A percentile compares a stretch with the other conserved stretches of the same genome.
Evolutionary conservation across 202 grass and related monocot species (phyloP).

Genomic region (Schoenoplectus triqueter): DNA sequence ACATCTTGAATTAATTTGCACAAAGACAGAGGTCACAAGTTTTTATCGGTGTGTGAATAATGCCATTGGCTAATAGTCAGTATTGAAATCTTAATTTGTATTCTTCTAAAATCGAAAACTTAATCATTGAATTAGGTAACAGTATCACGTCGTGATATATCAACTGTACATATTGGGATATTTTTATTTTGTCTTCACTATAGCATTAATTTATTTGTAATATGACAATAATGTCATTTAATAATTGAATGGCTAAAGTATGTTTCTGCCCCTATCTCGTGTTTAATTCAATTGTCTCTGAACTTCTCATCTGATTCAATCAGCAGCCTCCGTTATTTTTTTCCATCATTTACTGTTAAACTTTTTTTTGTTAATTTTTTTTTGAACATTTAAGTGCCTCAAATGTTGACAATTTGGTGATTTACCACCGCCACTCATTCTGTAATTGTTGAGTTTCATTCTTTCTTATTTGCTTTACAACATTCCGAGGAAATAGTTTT

Average conservation of each 20-base stretch:
- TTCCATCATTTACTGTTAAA: too few relatives aligned
- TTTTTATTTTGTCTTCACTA: background rate
- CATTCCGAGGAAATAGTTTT: too few relatives aligned
- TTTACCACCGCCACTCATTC: too few relatives aligned
- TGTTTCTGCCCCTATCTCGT: too few relatives aligned
- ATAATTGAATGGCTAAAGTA: background rate
- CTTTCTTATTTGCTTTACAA: too few relatives aligned
- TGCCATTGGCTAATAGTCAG: background rate
- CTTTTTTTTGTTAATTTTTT: too few relatives aligned
- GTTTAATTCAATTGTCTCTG: too few relatives aligned
- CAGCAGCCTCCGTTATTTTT: too few relatives aligned
- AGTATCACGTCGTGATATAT: background rate
- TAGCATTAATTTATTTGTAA: background rate
- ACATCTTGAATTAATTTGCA: background rate
- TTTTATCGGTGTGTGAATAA: background rate
- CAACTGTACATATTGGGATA: background rate
- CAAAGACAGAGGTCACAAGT: background rate
- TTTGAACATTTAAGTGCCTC: too few relatives aligned
- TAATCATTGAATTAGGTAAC: background rate
- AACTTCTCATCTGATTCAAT: too few relatives aligned
- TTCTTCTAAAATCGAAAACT: background rate
- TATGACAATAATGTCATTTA: constrained; percentile 4
- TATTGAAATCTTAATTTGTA: constrained; percentile 2
- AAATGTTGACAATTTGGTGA: too few relatives aligned
- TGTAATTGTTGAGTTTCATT: too few relatives aligned